Evolutionary conservation across 1,284 basidiomycete species (phyloP).

Genomic region (Polyporus tsugae): DNA sequence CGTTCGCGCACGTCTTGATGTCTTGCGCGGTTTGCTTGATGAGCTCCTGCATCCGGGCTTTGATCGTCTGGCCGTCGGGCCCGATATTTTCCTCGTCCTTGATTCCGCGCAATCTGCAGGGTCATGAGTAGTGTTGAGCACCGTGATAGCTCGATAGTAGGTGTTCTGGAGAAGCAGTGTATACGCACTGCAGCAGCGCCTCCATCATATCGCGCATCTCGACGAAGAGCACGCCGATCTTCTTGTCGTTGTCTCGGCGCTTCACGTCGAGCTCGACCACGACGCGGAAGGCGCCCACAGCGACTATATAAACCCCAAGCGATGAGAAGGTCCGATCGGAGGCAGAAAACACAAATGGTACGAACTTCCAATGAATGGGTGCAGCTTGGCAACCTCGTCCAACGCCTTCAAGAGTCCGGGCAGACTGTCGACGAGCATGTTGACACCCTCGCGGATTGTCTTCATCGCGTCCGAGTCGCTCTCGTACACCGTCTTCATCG

Average conservation of each 20-base stretch:
- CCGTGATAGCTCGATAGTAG: no score
- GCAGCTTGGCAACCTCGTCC: conserved; percentile 40
- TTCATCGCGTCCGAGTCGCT: conserved; percentile 24
- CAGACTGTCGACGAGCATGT: conserved; percentile 37
- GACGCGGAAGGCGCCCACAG: conserved; percentile 52
- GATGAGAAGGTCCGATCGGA: neutral
- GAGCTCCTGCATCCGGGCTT: conserved; percentile 35
- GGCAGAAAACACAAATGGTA: neutral
- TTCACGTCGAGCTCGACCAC: conserved; percentile 51
- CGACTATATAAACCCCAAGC: no score
- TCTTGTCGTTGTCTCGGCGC: conserved; percentile 52
- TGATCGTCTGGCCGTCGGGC: conserved; percentile 35
- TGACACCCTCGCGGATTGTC: conserved; percentile 27
- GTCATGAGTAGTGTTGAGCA: no score
- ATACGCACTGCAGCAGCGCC: conserved; percentile 50
- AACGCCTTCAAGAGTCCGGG: conserved; percentile 38
- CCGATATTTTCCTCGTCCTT: conserved; percentile 32
- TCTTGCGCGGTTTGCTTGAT: conserved; percentile 38
- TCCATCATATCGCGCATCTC: conserved; percentile 57
- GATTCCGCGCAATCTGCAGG: conserved; percentile 21
- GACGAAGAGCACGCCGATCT: conserved; percentile 49
- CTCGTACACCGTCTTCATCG: conserved; percentile 14
- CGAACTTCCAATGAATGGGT: conserved; percentile 41
- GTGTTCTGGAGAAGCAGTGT: no score
- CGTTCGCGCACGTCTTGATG: conserved; percentile 43